phyloP scores from a whole-genome alignment of 108 stramenopile species.

The Conticribra guillardii region DNA sequence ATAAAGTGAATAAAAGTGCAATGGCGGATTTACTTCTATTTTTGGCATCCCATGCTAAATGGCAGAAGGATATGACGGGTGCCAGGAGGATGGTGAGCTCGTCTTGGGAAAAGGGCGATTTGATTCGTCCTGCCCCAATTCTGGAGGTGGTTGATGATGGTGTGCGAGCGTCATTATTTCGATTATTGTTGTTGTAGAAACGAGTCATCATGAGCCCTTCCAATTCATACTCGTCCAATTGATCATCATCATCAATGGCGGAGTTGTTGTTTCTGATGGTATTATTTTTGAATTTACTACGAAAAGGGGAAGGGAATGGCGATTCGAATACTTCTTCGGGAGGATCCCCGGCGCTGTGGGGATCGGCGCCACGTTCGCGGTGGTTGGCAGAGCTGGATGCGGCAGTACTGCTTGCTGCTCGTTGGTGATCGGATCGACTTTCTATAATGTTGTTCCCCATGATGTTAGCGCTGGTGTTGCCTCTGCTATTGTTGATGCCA shows the following conservation, averaged over 20 bases:
- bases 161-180: background rate
- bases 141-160: background rate
- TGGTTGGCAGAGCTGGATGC: no score
- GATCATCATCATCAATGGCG: slow-evolving; percentile 19
- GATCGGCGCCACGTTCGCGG: no score
- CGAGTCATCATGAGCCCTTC: slow-evolving; percentile 34
- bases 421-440: no score
- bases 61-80: slow-evolving; percentile 8
- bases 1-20: slow-evolving; percentile 21
- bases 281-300: no score
- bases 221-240: slow-evolving; percentile 39
- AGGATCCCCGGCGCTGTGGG: no score
- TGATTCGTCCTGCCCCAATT: background rate
- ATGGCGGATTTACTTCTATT: slow-evolving; percentile 27
- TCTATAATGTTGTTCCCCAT: no score
- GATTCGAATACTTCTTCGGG: no score
- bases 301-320: no score
- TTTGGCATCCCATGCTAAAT: slow-evolving; percentile 31
- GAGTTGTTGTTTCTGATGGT: no score
- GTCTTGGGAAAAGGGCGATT: background rate
- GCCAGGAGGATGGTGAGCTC: background rate
- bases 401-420: no score
- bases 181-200: background rate
- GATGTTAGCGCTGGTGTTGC: no score
- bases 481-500: no score